Evolutionary conservation across 2,329 filamentous ascomycete species (phyloP), one percentile per base, ranked within the genome.

Genomic region (Microdochium nivale): DNA sequence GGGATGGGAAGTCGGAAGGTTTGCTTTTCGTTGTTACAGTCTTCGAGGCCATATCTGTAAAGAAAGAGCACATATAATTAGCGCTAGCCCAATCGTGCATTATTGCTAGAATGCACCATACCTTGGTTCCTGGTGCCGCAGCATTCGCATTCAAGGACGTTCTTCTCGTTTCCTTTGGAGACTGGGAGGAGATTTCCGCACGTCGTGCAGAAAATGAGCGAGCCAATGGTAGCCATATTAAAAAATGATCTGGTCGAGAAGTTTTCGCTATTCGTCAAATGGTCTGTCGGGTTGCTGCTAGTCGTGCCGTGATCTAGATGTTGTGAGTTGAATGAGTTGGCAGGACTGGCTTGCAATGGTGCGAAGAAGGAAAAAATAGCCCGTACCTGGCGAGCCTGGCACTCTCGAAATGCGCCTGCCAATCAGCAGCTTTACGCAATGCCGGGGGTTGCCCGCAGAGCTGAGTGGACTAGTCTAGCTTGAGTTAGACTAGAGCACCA

Each of bases 111-210:
- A n/a, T n/a, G n/a, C n/a, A 49, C 63, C 70, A 51, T 61, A 95
- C 90, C 90, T 84, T 81, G 85, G 66, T 92, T 95, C 63, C 88
- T 80, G 40, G 88, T 82, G 55, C 88, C 89, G 68, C 92, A 97
- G 66, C 91, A 86, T 62, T 89, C 87, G 76, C 92, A 99, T 58
- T 79, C 77, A 53, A 97, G 73, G 52, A 87, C 79, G 52, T 87
- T 86, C 65, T 90, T 87, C 59, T 82, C 78, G 53, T 84, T 85
- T 54, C 88, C 89, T 56, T 86, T 86, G 47, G 88, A 90, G 50
- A 86, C 80, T 50, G 94, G 90, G 40, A 97, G 76, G 3, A 96
- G 78, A 67, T 95, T 95, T 55, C 92, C 92, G 68, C 92, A 97
- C 66, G 91, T 88, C 51, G 80, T 88, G 74, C 92, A 97, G 70